Evolutionary conservation across 2,329 filamentous ascomycete species (phyloP).

Genomic region (Paramyrothecium roridum): DNA sequence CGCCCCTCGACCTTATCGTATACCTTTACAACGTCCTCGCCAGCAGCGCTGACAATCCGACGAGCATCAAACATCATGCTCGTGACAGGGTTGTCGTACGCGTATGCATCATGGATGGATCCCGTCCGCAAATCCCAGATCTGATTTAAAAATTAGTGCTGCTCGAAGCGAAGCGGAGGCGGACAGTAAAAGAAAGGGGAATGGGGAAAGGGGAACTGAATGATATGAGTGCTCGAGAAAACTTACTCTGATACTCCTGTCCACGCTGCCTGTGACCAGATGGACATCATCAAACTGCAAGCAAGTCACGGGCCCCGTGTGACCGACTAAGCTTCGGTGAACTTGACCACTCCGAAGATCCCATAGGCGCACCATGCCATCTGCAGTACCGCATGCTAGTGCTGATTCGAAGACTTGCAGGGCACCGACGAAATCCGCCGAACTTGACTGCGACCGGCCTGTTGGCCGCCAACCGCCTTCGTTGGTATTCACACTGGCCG

Average conservation of each 20-base stretch:
- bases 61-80: constrained; percentile 96
- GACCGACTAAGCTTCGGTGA: constrained; percentile 91
- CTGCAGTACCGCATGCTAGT: constrained; percentile 91
- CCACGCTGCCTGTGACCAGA: constrained; percentile 86
- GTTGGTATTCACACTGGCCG: constrained; percentile 60
- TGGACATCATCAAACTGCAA: constrained; percentile 96
- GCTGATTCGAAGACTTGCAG: constrained; percentile 95
- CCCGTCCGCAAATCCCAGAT: constrained; percentile 98
- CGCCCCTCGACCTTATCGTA: constrained; percentile 96
- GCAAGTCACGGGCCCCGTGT: constrained; percentile 91
- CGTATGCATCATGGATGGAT: constrained; percentile 92
- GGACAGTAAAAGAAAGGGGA: too few species aligned
- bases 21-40: constrained; percentile 92
- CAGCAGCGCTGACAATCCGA: constrained; percentile 84
- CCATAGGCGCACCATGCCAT: constrained; percentile 96
- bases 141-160: constrained; percentile 44
- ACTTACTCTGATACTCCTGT: constrained; percentile 90
- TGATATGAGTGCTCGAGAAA: neutral
- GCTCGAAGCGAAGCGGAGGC: neutral
- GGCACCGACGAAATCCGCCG: constrained; percentile 90
- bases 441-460: constrained; percentile 56
- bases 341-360: constrained; percentile 95
- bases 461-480: constrained; percentile 71
- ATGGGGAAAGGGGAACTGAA: too few species aligned
- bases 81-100: constrained; percentile 87